A percentile compares a stretch with the other conserved stretches of the same genome.
These are phyloP conservation scores for Panicum miliaceum DNA, from an alignment of 176 grass and related monocot genomes.

Conservation along the genomic window DNA sequence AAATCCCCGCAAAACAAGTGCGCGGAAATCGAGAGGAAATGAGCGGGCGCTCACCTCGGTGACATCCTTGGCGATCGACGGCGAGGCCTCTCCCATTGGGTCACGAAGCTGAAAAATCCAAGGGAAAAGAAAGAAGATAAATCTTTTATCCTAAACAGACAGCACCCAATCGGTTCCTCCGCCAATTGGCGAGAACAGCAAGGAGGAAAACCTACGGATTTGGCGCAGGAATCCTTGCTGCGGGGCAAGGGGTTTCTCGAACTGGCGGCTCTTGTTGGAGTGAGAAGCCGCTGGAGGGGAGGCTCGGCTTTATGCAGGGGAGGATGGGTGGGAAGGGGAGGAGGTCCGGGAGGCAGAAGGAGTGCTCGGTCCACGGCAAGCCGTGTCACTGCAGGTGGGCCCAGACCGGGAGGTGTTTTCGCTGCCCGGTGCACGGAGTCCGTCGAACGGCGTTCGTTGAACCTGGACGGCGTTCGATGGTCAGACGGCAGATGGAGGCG, in stretches of 20 bases:
- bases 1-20: not conserved
- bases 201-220: slow-evolving; percentile 2
- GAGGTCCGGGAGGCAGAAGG: fast-evolving
- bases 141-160: not conserved
- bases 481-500: not conserved
- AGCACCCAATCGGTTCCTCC: not conserved
- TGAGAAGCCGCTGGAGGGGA: not conserved
- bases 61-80: slow-evolving; percentile 71
- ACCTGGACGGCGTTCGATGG: slow-evolving; percentile 34
- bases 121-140: not conserved
- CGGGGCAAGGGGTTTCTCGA: not conserved
- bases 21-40: not conserved
- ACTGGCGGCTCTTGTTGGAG: slow-evolving; percentile 17
- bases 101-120: slow-evolving; percentile 11
- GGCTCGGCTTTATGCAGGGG: slow-evolving; percentile 30
- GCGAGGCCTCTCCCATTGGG: slow-evolving; percentile 59
- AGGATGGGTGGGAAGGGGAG: not conserved
- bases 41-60: slow-evolving; percentile 58
- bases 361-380: not conserved
- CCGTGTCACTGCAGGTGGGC: not conserved
- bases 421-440: not conserved
- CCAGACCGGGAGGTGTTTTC: fast-evolving
- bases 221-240: not conserved
- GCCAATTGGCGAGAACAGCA: not conserved
- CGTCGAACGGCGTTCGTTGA: slow-evolving; percentile 21